Evolutionary conservation across 768 basidiomycete species (phyloP).

Genomic region (Lentinula detonsa): DNA sequence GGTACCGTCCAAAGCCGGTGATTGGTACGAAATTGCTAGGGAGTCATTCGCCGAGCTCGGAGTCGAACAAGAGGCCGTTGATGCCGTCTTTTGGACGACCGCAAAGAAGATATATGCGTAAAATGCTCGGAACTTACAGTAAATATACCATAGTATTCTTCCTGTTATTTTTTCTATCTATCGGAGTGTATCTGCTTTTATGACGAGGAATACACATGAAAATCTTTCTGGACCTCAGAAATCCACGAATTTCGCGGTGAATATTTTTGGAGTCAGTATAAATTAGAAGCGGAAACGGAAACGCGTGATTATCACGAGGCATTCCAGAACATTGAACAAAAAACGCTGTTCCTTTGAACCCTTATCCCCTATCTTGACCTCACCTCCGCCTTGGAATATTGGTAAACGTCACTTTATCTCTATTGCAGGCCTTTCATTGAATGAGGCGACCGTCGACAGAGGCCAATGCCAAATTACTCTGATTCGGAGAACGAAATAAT

Average conservation of each 20-base stretch:
- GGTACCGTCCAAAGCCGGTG: conserved; percentile 43
- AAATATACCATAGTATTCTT: no score
- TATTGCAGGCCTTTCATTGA: background rate
- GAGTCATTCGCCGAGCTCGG: conserved; percentile 77
- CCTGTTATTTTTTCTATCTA: no score
- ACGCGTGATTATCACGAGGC: background rate
- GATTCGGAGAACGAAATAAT: conserved; percentile 4
- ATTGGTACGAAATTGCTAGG: conserved; percentile 80
- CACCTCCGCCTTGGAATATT: background rate
- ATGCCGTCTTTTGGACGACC: conserved; percentile 62
- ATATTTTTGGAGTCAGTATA: no score
- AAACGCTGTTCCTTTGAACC: background rate
- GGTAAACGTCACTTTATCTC: background rate
- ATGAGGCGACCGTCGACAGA: background rate
- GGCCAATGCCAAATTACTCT: background rate
- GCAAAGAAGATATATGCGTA: conserved; percentile 40
- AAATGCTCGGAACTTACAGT: background rate
- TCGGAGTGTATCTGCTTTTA: no score
- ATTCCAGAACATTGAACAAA: background rate
- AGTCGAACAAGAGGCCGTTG: conserved; percentile 69
- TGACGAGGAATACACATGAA: no score
- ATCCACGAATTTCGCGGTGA: no score
- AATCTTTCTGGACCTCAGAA: no score
- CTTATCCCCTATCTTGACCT: background rate
- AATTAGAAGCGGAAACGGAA: no score